Conservation (phyloP, 2,329 filamentous ascomycete species). For the Microsporum audouinii region DNA sequence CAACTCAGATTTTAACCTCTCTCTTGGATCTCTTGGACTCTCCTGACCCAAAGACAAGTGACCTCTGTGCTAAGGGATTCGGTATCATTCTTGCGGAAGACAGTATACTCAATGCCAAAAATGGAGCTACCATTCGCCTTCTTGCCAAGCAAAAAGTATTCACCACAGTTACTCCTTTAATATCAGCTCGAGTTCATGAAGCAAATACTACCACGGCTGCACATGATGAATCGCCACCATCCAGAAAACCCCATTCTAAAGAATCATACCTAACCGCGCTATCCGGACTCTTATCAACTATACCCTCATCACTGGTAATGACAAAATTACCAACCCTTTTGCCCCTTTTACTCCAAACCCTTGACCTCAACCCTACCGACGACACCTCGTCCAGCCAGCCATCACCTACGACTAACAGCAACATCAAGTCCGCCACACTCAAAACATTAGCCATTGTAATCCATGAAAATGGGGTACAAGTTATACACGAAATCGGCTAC, state of each 20-base stretch:
- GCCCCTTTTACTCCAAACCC: conserved; percentile 50
- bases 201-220: conserved; percentile 23
- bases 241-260: conserved; percentile 30
- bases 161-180: conserved; percentile 45
- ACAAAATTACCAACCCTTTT: conserved; percentile 47
- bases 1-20: conserved; percentile 40
- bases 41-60: conserved; percentile 38
- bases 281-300: conserved; percentile 48
- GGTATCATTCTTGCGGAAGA: conserved; percentile 48
- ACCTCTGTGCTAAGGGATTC: conserved; percentile 46
- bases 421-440: conserved; percentile 50
- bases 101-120: conserved; percentile 48
- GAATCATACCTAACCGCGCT: conserved; percentile 53
- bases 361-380: conserved; percentile 39
- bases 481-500: conserved; percentile 44
- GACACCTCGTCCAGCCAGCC: conserved; percentile 15
- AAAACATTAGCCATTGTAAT: conserved; percentile 49
- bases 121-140: conserved; percentile 50
- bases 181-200: conserved; percentile 42
- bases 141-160: conserved; percentile 55
- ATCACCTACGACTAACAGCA: conserved; percentile 33
- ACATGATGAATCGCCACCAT: background rate
- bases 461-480: conserved; percentile 42
- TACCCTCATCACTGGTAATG: conserved; percentile 49
- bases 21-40: conserved; percentile 37